Percentiles rank a stretch among this genome's conserved stretches.
These are phyloP conservation scores for Sergeia podlipaevii DNA, from an alignment of 208 protist species.

Conservation along the genomic window DNA sequence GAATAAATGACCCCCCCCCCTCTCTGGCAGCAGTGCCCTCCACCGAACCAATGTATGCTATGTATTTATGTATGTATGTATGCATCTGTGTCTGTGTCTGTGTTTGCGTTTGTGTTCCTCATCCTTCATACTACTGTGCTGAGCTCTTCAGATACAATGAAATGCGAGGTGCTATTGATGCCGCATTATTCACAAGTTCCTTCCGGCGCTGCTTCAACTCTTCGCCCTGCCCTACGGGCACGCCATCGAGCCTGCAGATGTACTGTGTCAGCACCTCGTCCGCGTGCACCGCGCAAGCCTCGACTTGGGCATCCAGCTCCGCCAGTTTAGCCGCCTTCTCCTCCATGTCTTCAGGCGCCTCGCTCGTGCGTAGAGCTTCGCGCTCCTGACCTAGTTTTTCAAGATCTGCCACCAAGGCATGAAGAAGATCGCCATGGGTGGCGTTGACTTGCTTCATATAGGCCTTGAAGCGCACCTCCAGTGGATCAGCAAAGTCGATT, in stretches of 20 bases:
- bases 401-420: constrained; percentile 27
- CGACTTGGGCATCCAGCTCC: constrained; percentile 15
- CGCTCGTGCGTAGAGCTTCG: background rate
- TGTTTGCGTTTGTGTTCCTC: background rate
- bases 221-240: constrained; percentile 36
- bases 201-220: constrained; percentile 41
- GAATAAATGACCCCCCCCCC: background rate
- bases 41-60: background rate
- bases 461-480: constrained; percentile 37
- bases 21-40: background rate
- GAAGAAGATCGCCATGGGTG: constrained; percentile 34
- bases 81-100: background rate
- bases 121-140: background rate
- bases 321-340: background rate
- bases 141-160: constrained; percentile 21
- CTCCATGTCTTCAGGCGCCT: background rate
- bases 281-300: constrained; percentile 30
- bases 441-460: constrained; percentile 27
- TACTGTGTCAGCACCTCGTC: constrained; percentile 79
- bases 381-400: constrained; percentile 20
- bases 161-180: constrained; percentile 34
- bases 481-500: constrained; percentile 44
- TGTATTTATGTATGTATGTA: background rate
- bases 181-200: constrained; percentile 30
- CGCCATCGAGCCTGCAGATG: constrained; percentile 47